Evolutionary conservation across 768 basidiomycete genomes (phyloP), one percentile per base, ranked within the genome.

Genomic region (Baorangia bicolor): DNA sequence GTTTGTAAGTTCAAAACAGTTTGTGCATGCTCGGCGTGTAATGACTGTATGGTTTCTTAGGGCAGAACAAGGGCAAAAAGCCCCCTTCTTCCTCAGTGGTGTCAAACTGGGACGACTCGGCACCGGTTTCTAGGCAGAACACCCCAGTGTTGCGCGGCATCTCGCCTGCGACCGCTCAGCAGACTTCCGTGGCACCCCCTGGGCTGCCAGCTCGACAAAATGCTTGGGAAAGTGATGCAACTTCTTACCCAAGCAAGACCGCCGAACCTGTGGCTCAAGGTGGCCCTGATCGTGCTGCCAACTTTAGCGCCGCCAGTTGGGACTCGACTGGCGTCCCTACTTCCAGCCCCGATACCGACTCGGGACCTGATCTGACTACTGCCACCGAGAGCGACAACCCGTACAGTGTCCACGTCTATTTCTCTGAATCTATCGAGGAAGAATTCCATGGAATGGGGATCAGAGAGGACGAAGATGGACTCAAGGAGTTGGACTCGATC

Each of bases 281-380:
- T 31, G 45, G 2, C 23, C 55, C 55, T 35, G 57, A 61, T 33
- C 64, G 55, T 23, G 33, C 45, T 1, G 38, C 21, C 39, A 62
- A 53, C 34, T 37, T 48, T 2, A 65, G 67, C 14, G 37, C 56
- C 6, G 6, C 51, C 2, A 51, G 69, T 41, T 70, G 69, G 66
- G 62, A 41, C 31, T 72, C 70, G 3, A 54, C 35, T 8, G 55
- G 68, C 2, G 49, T 62, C 4, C 66, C 68, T 13, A 45, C 53
- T 14, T 61, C 70, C 27, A 70, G 64, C 52, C 68, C 64, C 9
- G 70, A 70, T 38, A 62, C 69, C 10, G 64, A 70, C 40, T 65
- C 53, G 39, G 61, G 61, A 23, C 63, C 66, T 21, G 66, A 68
- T 49, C 56, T 57, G n/a, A 55, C 62, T 14, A 56, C 58, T 20